phyloP scores from a whole-genome alignment of 106 monocot species.

The Iris macrosiphon region DNA sequence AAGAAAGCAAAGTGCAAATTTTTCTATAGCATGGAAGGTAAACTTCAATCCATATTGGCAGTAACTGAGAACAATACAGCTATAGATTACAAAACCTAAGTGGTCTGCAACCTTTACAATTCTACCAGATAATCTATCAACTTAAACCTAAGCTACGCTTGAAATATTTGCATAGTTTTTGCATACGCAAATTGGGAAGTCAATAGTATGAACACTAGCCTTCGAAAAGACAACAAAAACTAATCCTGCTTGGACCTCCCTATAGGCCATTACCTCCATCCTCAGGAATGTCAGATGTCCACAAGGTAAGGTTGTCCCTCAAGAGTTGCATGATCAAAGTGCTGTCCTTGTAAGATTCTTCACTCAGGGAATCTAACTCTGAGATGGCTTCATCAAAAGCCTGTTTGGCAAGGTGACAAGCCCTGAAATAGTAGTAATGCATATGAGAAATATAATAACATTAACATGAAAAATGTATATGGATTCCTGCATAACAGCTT shows the following conservation, averaged over 20 bases:
- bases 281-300: conserved; percentile 19
- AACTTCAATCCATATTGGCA: too few relatives aligned
- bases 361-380: conserved; percentile 15
- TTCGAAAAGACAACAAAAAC: background rate
- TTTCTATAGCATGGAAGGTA: too few relatives aligned
- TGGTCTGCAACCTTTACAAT: too few relatives aligned
- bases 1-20: too few relatives aligned
- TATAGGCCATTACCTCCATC: conserved; percentile 11
- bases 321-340: conserved; percentile 22
- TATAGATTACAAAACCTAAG: too few relatives aligned
- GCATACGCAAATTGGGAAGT: background rate
- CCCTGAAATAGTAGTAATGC: conserved; percentile 4
- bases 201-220: background rate
- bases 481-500: background rate
- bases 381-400: conserved; percentile 20
- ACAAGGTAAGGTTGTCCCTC: conserved; percentile 23
- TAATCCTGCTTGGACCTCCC: background rate
- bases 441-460: background rate
- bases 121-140: background rate
- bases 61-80: too few relatives aligned
- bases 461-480: background rate
- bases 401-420: conserved; percentile 17
- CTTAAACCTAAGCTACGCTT: background rate
- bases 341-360: conserved; percentile 23
- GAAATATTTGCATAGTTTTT: background rate